A percentile compares a stretch with the other conserved stretches of the same genome.
phyloP scores from a whole-genome alignment of 108 stramenopile species.

The Skeletonema potamos region DNA sequence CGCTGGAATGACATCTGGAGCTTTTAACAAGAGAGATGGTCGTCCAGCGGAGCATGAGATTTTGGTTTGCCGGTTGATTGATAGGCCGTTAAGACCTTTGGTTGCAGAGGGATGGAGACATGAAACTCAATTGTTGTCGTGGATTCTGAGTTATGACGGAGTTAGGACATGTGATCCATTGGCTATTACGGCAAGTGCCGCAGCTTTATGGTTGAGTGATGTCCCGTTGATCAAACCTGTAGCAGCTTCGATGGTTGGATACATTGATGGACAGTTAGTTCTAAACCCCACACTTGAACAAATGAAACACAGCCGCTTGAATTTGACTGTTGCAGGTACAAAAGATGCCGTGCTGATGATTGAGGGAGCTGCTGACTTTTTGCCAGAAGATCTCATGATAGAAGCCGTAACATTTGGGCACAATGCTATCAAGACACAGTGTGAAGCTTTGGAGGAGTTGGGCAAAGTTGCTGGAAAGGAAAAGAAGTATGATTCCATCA shows the following conservation, averaged over 20 bases:
- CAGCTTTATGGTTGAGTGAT: slow-evolving; percentile 74
- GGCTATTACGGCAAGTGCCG: slow-evolving; percentile 71
- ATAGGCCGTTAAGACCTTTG: slow-evolving; percentile 91
- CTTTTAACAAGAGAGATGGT: slow-evolving; percentile 88
- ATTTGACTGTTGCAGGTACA: slow-evolving; percentile 85
- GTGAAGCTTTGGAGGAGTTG: slow-evolving; percentile 72
- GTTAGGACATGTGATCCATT: slow-evolving; percentile 67
- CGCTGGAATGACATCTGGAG: slow-evolving; percentile 80
- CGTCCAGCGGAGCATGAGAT: slow-evolving; percentile 89
- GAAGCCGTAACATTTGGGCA: slow-evolving; percentile 84
- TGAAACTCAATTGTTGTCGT: slow-evolving; percentile 93
- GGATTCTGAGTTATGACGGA: slow-evolving; percentile 90
- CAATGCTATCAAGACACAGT: slow-evolving; percentile 76
- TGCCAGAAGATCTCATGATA: slow-evolving; percentile 85
- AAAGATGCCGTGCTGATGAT: slow-evolving; percentile 93
- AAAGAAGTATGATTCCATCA: slow-evolving; percentile 69
- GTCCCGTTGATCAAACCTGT: slow-evolving; percentile 74
- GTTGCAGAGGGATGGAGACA: slow-evolving; percentile 90
- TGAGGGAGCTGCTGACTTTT: slow-evolving; percentile 91
- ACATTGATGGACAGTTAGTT: slow-evolving; percentile 55
- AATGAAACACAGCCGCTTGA: slow-evolving; percentile 63
- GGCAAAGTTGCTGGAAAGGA: slow-evolving; percentile 56
- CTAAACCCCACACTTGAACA: slow-evolving; percentile 76
- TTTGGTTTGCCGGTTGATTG: slow-evolving; percentile 90
- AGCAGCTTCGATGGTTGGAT: slow-evolving; percentile 84